Conservation (phyloP, 2,329 filamentous ascomycete species). For the Penicillium rolfsii region DNA sequence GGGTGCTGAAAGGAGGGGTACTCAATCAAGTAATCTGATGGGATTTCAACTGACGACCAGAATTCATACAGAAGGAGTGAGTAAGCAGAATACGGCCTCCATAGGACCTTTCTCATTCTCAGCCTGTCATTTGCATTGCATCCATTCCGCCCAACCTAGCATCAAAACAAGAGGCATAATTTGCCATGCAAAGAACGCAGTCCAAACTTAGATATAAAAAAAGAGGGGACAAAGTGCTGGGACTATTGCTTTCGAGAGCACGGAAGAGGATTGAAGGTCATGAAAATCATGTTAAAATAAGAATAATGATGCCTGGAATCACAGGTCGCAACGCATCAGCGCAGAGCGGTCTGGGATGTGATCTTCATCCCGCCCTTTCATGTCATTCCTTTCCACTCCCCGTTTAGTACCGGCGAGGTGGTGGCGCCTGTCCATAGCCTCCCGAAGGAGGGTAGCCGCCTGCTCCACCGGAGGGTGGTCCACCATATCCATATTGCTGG, state of each 20-base stretch:
- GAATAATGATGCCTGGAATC: not conserved
- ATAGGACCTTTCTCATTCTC: not conserved
- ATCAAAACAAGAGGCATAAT: too few relatives aligned
- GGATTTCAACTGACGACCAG: too few relatives aligned
- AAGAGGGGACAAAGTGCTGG: not conserved
- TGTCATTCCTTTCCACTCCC: not conserved
- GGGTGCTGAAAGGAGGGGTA: too few relatives aligned
- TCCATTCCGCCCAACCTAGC: not conserved
- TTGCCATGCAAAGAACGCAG: not conserved
- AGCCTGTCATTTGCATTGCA: not conserved
- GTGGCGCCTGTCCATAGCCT: slow-evolving; percentile 28
- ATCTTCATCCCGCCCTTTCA: not conserved
- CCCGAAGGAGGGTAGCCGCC: slow-evolving; percentile 27
- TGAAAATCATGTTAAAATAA: not conserved
- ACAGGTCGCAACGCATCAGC: not conserved
- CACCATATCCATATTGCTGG: slow-evolving; percentile 31
- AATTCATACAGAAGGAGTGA: not conserved
- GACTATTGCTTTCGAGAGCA: not conserved
- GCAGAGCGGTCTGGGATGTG: not conserved
- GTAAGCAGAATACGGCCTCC: not conserved
- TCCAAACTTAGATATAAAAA: not conserved
- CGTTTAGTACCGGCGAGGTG: slow-evolving; percentile 18
- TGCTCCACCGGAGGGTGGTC: slow-evolving; percentile 22
- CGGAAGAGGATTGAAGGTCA: not conserved
- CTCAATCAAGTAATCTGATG: too few relatives aligned